phyloP scores from a whole-genome alignment of 1,284 basidiomycete species.

The Ceratobasidium sp. region DNA sequence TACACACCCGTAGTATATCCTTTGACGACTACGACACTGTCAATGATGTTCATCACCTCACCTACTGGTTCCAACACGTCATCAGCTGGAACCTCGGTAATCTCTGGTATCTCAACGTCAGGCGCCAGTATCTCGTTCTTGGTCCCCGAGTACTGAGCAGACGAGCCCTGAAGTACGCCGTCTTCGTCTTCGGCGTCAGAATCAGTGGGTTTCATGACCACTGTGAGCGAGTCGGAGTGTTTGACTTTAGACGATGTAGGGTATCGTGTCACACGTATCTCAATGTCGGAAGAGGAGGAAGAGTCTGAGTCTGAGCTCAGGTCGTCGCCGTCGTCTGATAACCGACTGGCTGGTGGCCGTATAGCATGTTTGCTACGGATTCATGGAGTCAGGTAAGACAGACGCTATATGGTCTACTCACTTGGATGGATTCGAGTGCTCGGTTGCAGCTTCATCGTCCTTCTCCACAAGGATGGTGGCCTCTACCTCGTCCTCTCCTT shows the following conservation, averaged over 20 bases:
- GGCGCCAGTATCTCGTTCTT: constrained; percentile 55
- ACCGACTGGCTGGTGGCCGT: neutral
- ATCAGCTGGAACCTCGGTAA: constrained; percentile 56
- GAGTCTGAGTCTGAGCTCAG: constrained; percentile 54
- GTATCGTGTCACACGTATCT: constrained; percentile 46
- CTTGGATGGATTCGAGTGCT: neutral
- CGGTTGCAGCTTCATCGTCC: neutral
- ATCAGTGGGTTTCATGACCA: constrained; percentile 13
- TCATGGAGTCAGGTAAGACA: neutral
- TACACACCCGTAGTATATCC: constrained; percentile 61
- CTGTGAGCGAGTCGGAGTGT: constrained; percentile 35
- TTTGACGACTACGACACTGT: constrained; percentile 74
- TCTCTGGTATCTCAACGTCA: constrained; percentile 55
- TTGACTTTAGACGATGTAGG: constrained; percentile 5
- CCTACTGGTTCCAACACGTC: constrained; percentile 77
- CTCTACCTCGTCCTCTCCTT: constrained; percentile 37
- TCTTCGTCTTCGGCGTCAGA: constrained; percentile 51
- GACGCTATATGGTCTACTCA: neutral
- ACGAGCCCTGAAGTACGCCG: constrained; percentile 44
- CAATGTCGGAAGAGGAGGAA: constrained; percentile 58
- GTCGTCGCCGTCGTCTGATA: no score
- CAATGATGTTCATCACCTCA: constrained; percentile 75
- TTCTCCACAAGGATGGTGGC: neutral
- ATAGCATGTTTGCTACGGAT: neutral
- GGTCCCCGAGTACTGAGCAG: constrained; percentile 47